These are phyloP conservation scores for Xylaria sp. DNA, from an alignment of 2,329 filamentous ascomycete genomes.

Conservation along the genomic window DNA sequence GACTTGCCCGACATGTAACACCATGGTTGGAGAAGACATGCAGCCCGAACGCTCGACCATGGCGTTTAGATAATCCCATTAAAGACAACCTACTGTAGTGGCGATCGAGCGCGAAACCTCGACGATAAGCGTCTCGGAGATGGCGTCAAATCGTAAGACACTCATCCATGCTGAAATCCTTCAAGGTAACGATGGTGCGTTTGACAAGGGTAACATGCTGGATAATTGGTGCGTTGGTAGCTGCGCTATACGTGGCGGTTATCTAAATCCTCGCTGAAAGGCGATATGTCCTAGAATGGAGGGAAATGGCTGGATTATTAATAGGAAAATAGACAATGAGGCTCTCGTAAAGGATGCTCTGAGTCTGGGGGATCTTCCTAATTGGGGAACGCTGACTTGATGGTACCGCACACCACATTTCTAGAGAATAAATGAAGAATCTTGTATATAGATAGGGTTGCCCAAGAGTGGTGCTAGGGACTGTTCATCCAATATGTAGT, in stretches of 20 bases:
- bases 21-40: background rate
- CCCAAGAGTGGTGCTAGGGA: background rate
- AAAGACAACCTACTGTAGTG: background rate
- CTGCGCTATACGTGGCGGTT: background rate
- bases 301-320: background rate
- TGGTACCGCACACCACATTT: background rate
- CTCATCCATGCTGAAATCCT: background rate
- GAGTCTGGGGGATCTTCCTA: background rate
- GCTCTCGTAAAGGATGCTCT: background rate
- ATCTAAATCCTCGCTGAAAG: background rate
- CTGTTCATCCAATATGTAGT: background rate
- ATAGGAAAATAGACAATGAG: background rate
- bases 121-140: background rate
- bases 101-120: background rate
- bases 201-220: background rate
- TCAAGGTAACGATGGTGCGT: background rate
- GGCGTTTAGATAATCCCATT: background rate
- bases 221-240: background rate
- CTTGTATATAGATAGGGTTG: background rate
- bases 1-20: background rate
- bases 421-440: background rate
- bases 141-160: constrained; percentile 4
- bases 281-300: background rate
- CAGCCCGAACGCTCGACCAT: background rate
- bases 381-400: background rate